These are phyloP conservation scores for Clarireedia hainanense DNA, from an alignment of 2,329 filamentous ascomycete genomes.

Conservation along the genomic window DNA sequence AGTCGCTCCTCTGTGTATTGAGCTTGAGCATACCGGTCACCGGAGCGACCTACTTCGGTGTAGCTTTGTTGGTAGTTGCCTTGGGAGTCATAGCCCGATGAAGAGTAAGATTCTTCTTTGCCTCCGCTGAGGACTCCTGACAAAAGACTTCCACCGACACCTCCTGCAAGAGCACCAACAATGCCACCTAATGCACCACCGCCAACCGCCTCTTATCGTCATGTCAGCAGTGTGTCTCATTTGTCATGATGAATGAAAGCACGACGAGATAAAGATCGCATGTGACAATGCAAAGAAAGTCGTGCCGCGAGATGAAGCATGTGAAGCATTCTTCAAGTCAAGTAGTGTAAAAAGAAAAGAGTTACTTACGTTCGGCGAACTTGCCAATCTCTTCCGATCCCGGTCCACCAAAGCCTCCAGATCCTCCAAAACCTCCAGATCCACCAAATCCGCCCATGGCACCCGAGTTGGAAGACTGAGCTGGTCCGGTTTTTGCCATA, in stretches of 20 bases:
- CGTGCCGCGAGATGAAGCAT: too few species aligned
- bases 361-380: constrained; percentile 35
- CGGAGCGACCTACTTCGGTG: constrained; percentile 51
- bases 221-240: too few species aligned
- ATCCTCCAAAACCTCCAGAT: constrained; percentile 32
- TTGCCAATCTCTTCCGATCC: constrained; percentile 34
- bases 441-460: constrained; percentile 50
- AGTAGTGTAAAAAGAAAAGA: too few species aligned
- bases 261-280: too few species aligned
- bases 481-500: constrained; percentile 58
- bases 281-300: too few species aligned
- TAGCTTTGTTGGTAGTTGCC: constrained; percentile 54
- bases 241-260: too few species aligned
- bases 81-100: constrained; percentile 47
- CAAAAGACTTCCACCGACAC: constrained; percentile 58
- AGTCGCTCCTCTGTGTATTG: constrained; percentile 46
- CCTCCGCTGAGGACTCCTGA: constrained; percentile 47
- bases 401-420: constrained; percentile 7
- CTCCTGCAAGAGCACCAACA: constrained; percentile 60
- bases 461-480: constrained; percentile 33
- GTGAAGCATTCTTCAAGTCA: too few species aligned
- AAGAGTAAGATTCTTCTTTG: constrained; percentile 42
- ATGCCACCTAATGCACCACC: constrained; percentile 62
- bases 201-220: constrained; percentile 43
- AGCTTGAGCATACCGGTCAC: constrained; percentile 24